Conservation (phyloP, 345 rosid genomes). For the Boechera stricta region DNA sequence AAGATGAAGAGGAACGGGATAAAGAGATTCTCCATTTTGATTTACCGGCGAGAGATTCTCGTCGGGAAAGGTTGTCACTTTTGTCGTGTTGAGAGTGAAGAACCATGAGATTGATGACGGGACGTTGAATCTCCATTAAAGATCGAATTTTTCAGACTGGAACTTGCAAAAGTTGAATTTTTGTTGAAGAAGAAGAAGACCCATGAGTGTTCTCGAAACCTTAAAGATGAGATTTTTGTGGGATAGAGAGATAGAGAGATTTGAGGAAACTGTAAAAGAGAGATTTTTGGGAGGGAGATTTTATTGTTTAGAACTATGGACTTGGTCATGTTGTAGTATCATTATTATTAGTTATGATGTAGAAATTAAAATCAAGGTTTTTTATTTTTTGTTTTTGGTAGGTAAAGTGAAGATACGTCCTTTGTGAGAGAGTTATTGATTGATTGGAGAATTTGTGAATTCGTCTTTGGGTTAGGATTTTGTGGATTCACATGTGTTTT, state of each 20-base stretch:
- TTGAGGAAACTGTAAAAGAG: conserved; percentile 36
- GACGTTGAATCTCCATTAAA: conserved; percentile 61
- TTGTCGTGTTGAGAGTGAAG: conserved; percentile 42
- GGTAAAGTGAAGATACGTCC: conserved; percentile 42
- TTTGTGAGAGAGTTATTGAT: conserved; percentile 35
- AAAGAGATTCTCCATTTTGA: conserved; percentile 62
- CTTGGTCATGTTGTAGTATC: conserved; percentile 34
- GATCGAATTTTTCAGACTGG: conserved; percentile 16
- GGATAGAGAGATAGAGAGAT: conserved; percentile 26
- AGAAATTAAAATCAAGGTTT: neutral
- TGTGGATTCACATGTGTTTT: conserved; percentile 38
- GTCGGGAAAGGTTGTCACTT: conserved; percentile 24
- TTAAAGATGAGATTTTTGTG: conserved; percentile 43
- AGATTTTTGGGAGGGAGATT: conserved; percentile 48
- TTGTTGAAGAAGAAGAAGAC: conserved; percentile 36
- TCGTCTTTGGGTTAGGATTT: conserved; percentile 28
- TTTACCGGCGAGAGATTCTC: conserved; percentile 31
- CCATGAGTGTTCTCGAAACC: conserved; percentile 27
- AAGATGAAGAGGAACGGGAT: conserved; percentile 42
- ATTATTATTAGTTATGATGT: conserved; percentile 4
- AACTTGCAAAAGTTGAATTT: neutral
- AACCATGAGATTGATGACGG: conserved; percentile 51
- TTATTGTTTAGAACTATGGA: conserved; percentile 24
- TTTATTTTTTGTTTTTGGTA: neutral
- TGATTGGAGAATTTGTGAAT: conserved; percentile 36